phyloP scores from a whole-genome alignment of 441 rosid species.

The California macrophylla region DNA sequence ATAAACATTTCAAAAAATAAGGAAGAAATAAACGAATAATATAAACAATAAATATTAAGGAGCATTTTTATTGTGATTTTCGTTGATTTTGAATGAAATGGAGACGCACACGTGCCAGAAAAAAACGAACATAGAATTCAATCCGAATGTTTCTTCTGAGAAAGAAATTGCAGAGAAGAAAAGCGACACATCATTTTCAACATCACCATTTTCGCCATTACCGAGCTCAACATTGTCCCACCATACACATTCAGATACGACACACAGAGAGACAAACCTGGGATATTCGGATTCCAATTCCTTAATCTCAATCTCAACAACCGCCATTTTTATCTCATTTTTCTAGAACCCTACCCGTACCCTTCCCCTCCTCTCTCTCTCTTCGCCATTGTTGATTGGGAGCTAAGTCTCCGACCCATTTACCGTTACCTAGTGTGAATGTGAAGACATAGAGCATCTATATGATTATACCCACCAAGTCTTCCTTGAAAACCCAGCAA shows the following conservation, averaged over 20 bases:
- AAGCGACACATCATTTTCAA: background rate
- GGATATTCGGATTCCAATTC: background rate
- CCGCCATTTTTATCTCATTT: background rate
- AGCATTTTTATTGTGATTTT: no score
- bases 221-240: background rate
- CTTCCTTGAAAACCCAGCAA: constrained; percentile 66
- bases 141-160: background rate
- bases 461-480: constrained; percentile 24
- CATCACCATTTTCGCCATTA: background rate
- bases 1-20: no score
- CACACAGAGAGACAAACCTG: background rate
- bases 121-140: background rate
- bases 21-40: no score
- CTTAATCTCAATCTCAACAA: background rate
- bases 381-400: constrained; percentile 59
- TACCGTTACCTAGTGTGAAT: constrained; percentile 33
- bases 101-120: background rate
- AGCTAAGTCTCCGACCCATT: constrained; percentile 45
- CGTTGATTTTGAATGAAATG: background rate
- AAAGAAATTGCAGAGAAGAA: background rate
- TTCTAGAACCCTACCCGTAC: constrained; percentile 19
- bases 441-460: constrained; percentile 27
- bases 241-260: background rate
- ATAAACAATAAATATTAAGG: no score
- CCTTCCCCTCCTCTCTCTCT: background rate